Evolutionary conservation across 257 asterid genomes (phyloP).

Genomic region (Nicotiana undulata): DNA sequence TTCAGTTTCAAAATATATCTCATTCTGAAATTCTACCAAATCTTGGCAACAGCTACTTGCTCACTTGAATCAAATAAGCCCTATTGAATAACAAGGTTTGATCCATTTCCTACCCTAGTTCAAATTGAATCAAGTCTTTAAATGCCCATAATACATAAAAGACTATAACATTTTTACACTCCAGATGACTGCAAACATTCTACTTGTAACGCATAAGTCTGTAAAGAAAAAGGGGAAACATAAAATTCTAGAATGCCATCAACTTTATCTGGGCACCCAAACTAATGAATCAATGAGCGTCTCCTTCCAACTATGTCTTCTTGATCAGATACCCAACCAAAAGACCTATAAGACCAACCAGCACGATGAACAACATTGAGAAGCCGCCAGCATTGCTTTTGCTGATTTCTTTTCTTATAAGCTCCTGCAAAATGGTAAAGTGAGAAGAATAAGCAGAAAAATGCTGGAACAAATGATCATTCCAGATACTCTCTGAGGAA

Average conservation of each 20-base stretch:
- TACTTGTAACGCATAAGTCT: background rate
- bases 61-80: background rate
- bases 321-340: constrained; percentile 51
- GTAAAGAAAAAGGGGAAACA: background rate
- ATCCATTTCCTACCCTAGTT: background rate
- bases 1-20: background rate
- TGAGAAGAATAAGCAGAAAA: background rate
- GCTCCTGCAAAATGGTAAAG: constrained; percentile 34
- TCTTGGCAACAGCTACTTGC: background rate
- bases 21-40: background rate
- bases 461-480: background rate
- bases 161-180: background rate
- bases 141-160: background rate
- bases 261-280: background rate
- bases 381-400: constrained; percentile 32
- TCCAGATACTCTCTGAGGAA: background rate
- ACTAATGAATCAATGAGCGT: background rate
- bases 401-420: constrained; percentile 29
- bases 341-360: constrained; percentile 46
- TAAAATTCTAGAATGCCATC: background rate
- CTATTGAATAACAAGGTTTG: background rate
- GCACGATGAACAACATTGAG: constrained; percentile 26
- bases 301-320: constrained; percentile 4
- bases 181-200: background rate
- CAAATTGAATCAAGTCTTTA: background rate